Base-by-base conservation (phyloP, 2,329 filamentous ascomycete genomes). In the Ceratocystis smalleyi region DNA sequence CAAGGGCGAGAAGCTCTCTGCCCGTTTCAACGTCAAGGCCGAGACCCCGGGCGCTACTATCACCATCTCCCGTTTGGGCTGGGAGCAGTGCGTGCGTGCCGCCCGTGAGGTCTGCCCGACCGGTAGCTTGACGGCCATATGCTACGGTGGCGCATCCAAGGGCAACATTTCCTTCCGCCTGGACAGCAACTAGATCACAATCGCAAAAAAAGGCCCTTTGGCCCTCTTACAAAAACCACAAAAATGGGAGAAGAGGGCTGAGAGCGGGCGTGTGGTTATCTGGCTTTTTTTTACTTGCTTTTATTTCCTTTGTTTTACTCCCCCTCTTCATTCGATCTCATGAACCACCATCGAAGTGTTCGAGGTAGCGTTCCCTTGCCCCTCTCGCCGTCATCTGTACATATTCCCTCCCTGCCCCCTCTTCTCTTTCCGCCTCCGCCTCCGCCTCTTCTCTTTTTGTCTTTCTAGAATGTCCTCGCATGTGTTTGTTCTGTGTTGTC, bases 41-140 rank as follows among this genome's bases (percentile, higher is more conserved):
- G 72, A 74, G 17, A 71, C 72, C 1, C 64, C 69, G 1, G 79
- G 77, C 8, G 75, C 76, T 24, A 78, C 75, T 17, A 81, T 83
- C 71, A 78, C 77, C 71, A 75, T 83, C 67, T 75, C 75, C 59
- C 82, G 81, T 72, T 75, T 74, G 22, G 72, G 76, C 27, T 81
- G 80, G 79, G 77, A 82, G 71, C 73, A 75, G 61, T 83, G 81
- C 69, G 75, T 82, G 62, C 75, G 78, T 49, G 80, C 81, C 17
- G 81, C 80, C 60, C 71, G 77, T 64, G 76, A 77, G 65, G 75
- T 76, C 57, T 81, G 79, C 69, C 78, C 78, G 22, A 77, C 75
- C 6, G 79, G 79, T 19, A 79, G 76, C 66, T 73, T 80, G 69
- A 73, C 71, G 47, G 77, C 72, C 30, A 76, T 75, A 1, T 82